Evolutionary conservation across 139 green algal genomes (phyloP).

Genomic region (Chlorella sp.): DNA sequence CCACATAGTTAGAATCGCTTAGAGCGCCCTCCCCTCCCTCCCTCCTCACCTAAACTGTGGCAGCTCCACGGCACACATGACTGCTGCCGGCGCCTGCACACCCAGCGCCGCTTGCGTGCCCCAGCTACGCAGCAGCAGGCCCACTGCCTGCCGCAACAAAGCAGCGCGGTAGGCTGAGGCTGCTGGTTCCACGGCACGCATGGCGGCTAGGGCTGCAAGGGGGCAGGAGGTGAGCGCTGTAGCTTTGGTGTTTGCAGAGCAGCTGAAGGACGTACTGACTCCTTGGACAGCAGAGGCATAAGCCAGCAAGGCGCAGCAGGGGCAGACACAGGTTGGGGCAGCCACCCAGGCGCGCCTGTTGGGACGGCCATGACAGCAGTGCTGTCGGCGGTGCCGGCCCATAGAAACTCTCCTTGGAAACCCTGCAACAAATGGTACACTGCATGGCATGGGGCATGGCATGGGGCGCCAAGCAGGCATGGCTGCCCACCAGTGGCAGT

Average conservation of each 20-base stretch:
- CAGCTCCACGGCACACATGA: constrained; percentile 25
- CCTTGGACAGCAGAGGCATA: not conserved
- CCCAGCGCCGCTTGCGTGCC: constrained; percentile 22
- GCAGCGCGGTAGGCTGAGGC: not conserved
- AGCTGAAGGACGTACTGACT: not conserved
- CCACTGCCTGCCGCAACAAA: constrained; percentile 28
- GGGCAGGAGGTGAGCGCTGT: not conserved
- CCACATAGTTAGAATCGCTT: no score
- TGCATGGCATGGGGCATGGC: not conserved
- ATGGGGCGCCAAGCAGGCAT: no score
- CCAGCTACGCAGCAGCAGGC: constrained; percentile 42
- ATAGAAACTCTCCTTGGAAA: constrained; percentile 70
- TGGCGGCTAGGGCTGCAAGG: constrained; percentile 38
- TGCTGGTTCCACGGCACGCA: constrained; percentile 23
- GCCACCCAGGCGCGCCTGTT: not conserved
- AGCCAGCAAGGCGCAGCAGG: no score
- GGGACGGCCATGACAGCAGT: constrained; percentile 60
- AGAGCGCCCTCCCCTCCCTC: no score
- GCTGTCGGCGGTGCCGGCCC: constrained; percentile 62
- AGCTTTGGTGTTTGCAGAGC: not conserved
- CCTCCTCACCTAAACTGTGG: not conserved
- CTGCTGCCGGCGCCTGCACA: not conserved
- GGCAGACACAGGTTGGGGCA: no score
- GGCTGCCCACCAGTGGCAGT: no score
- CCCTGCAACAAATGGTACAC: constrained; percentile 44